phyloP scores from a whole-genome alignment of 1,284 basidiomycete genomes.

The Tilletiaria anomala region DNA sequence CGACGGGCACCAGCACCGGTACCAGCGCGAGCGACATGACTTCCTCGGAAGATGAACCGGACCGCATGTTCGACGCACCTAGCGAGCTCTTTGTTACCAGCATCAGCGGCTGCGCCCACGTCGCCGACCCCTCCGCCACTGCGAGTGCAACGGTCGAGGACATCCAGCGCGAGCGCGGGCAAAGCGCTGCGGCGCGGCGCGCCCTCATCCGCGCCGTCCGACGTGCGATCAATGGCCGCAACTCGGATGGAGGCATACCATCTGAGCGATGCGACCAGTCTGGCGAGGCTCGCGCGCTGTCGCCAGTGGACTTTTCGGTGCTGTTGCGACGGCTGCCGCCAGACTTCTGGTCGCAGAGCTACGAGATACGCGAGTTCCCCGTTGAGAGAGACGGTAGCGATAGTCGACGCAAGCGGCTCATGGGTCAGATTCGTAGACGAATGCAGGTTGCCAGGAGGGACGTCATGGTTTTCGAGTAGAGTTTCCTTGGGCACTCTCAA shows the following conservation, averaged over 20 bases:
- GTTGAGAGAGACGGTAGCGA: slow-evolving; percentile 27
- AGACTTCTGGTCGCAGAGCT: slow-evolving; percentile 18
- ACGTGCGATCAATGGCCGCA: slow-evolving; percentile 28
- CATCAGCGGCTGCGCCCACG: too few relatives aligned
- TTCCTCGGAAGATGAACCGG: slow-evolving; percentile 3
- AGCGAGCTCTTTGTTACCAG: slow-evolving; percentile 7
- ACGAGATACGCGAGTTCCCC: slow-evolving; percentile 26
- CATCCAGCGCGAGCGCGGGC: slow-evolving; percentile 7
- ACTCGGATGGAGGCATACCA: slow-evolving; percentile 1
- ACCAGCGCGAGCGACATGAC: not conserved
- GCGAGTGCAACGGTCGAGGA: slow-evolving; percentile 2
- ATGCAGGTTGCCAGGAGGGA: slow-evolving; percentile 32
- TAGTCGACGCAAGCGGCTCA: slow-evolving; percentile 19
- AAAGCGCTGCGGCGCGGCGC: slow-evolving; percentile 22
- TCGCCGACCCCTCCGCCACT: too few relatives aligned
- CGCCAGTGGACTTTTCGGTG: slow-evolving; percentile 26
- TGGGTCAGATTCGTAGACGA: slow-evolving; percentile 25
- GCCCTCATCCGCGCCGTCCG: slow-evolving; percentile 24
- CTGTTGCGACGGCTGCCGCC: too few relatives aligned
- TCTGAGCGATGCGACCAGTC: not conserved
- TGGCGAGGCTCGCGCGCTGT: slow-evolving; percentile 7
- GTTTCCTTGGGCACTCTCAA: too few relatives aligned
- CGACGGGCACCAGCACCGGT: not conserved
- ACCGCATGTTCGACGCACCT: slow-evolving; percentile 10
- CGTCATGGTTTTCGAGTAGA: slow-evolving; percentile 20